These are phyloP conservation scores for Chytriomyces confervae DNA, from an alignment of 192 early-diverging fungal species.

Conservation along the genomic window DNA sequence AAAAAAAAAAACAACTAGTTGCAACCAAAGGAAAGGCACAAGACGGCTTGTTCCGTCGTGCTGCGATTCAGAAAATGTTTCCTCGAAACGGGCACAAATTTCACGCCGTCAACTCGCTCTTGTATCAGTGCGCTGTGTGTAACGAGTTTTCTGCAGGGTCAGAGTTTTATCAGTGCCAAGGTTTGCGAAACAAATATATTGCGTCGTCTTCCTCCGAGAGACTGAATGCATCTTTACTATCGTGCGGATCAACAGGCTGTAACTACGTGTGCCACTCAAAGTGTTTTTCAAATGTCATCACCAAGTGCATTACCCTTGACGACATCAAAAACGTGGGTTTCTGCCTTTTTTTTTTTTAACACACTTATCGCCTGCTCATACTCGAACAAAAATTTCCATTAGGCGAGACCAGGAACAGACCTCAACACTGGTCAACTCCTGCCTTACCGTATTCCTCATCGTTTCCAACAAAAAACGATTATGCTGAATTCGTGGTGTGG, in stretches of 20 bases:
- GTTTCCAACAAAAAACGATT: slow-evolving; percentile 82
- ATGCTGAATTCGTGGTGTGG: slow-evolving; percentile 91
- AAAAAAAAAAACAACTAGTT: background rate
- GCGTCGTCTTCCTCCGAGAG: background rate
- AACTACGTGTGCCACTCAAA: slow-evolving; percentile 87
- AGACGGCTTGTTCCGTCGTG: slow-evolving; percentile 33
- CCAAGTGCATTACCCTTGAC: slow-evolving; percentile 79
- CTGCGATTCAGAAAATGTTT: slow-evolving; percentile 55
- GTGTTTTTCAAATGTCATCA: slow-evolving; percentile 86
- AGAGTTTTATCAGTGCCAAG: slow-evolving; percentile 88
- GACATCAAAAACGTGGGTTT: slow-evolving; percentile 35
- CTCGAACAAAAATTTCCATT: background rate
- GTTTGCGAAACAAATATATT: slow-evolving; percentile 46
- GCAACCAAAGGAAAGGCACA: slow-evolving; percentile 36
- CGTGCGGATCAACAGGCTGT: slow-evolving; percentile 66
- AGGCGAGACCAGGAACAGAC: slow-evolving; percentile 60
- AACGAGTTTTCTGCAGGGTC: slow-evolving; percentile 77
- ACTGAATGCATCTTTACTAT: slow-evolving; percentile 5
- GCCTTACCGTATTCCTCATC: slow-evolving; percentile 94
- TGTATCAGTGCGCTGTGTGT: slow-evolving; percentile 86
- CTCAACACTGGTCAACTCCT: slow-evolving; percentile 69
- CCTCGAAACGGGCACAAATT: slow-evolving; percentile 88
- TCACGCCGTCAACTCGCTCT: slow-evolving; percentile 81
- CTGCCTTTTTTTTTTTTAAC: background rate
- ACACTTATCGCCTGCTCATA: slow-evolving; percentile 1